phyloP scores from a whole-genome alignment of 1,284 basidiomycete genomes.

The Irpex rosettiformis region DNA sequence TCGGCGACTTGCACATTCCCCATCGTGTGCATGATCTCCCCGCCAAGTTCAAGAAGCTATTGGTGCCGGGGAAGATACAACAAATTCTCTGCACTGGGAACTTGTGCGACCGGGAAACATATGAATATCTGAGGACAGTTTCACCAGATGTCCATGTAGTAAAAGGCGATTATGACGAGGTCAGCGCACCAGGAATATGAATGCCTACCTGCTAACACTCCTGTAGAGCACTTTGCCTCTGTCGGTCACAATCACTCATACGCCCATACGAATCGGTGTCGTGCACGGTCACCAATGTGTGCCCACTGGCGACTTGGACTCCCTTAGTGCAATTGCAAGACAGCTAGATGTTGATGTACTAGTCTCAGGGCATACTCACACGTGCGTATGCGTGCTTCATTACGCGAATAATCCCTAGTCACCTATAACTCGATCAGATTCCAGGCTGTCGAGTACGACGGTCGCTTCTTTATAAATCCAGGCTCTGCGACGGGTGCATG shows the following conservation, averaged over 20 bases:
- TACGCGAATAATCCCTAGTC: neutral
- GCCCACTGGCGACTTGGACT: constrained; percentile 89
- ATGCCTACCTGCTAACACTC: neutral
- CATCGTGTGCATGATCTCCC: constrained; percentile 88
- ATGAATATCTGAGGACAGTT: constrained; percentile 96
- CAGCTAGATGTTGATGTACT: constrained; percentile 98
- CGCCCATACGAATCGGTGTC: constrained; percentile 89
- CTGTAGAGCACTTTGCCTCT: constrained; percentile 73
- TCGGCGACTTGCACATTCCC: constrained; percentile 94
- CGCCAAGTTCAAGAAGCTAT: constrained; percentile 94
- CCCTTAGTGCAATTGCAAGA: constrained; percentile 82
- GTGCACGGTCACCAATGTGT: constrained; percentile 95
- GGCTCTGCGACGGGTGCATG: constrained; percentile 96
- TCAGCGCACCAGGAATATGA: constrained; percentile 29
- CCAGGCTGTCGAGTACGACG: constrained; percentile 90
- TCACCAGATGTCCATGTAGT: constrained; percentile 94
- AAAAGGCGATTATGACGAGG: constrained; percentile 95
- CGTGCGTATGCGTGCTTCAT: constrained; percentile 45
- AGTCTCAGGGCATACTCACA: constrained; percentile 91
- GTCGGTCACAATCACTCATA: constrained; percentile 80
- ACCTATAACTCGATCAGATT: constrained; percentile 53
- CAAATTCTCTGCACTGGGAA: constrained; percentile 99
- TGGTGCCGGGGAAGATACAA: constrained; percentile 96
- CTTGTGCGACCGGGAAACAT: constrained; percentile 95
- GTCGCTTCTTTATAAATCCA: constrained; percentile 94